These are phyloP conservation scores for Lasiodiplodia gonubiensis DNA, from an alignment of 2,329 filamentous ascomycete species.

Conservation along the genomic window DNA sequence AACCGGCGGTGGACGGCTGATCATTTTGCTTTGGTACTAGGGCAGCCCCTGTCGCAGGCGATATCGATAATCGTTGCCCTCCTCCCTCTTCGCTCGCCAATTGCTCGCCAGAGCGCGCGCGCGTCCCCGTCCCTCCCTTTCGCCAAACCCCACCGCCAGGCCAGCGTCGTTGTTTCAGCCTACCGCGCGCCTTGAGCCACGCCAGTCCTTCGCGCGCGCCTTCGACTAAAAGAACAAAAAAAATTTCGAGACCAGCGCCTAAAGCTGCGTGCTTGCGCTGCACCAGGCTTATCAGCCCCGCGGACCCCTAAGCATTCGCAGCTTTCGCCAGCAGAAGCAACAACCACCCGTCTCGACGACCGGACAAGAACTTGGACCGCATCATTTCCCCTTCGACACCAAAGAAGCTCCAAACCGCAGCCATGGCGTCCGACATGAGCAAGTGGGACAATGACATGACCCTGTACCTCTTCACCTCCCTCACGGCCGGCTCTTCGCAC, in stretches of 20 bases:
- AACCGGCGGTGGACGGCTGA: neutral
- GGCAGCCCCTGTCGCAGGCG: constrained; percentile 14
- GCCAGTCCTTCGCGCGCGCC: constrained; percentile 4
- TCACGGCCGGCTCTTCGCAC: constrained; percentile 93
- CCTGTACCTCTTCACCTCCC: constrained; percentile 93
- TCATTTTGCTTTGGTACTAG: neutral
- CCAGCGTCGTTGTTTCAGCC: constrained; percentile 22
- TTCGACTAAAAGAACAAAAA: neutral
- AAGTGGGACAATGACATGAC: constrained; percentile 54
- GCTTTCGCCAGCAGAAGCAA: neutral
- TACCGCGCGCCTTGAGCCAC: constrained; percentile 12
- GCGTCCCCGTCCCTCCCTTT: constrained; percentile 12
- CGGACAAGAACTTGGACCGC: neutral
- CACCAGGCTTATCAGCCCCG: neutral
- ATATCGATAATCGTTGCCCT: constrained; percentile 19
- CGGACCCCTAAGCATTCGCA: neutral
- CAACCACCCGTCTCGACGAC: neutral
- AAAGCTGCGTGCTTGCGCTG: neutral
- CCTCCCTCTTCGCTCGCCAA: constrained; percentile 22
- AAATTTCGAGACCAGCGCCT: neutral
- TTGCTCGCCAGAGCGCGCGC: constrained; percentile 22
- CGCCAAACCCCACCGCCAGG: constrained; percentile 22
- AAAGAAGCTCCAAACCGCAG: neutral
- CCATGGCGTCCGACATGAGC: constrained; percentile 47
- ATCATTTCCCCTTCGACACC: neutral